Evolutionary conservation across 164 flowering plant species (phyloP).

Genomic region (Protea cynaroides): DNA sequence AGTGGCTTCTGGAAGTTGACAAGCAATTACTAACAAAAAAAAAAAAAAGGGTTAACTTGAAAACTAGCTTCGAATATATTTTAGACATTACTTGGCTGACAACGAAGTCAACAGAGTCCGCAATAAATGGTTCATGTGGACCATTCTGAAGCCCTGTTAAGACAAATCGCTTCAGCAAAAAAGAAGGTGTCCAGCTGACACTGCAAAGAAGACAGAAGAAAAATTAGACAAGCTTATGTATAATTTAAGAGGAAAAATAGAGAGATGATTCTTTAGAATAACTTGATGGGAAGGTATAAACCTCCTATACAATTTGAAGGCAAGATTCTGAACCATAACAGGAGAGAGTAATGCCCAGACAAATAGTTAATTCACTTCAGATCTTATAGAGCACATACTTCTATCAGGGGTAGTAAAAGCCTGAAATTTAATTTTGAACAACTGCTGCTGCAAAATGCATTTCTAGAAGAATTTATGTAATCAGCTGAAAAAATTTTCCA

Average conservation of each 20-base stretch:
- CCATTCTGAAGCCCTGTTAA: constrained; percentile 89
- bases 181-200: constrained; percentile 91
- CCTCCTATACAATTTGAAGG: no score
- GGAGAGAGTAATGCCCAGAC: no score
- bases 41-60: neutral
- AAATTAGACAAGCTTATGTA: constrained; percentile 6
- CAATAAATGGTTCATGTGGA: constrained; percentile 98
- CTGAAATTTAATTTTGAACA: no score
- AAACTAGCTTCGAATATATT: no score
- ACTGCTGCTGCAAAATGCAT: no score
- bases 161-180: constrained; percentile 85
- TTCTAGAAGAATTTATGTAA: no score
- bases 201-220: constrained; percentile 38
- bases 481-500: no score
- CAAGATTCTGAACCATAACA: neutral
- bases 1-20: neutral
- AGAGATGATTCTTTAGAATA: neutral
- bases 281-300: no score
- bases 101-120: constrained; percentile 96
- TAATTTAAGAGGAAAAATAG: neutral
- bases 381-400: no score
- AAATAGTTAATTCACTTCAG: no score
- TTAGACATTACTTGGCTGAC: constrained; percentile 72
- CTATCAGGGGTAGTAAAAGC: no score
- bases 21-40: neutral